phyloP scores from a whole-genome alignment of 352 stramenopile genomes.

The Globisporangium splendens region DNA sequence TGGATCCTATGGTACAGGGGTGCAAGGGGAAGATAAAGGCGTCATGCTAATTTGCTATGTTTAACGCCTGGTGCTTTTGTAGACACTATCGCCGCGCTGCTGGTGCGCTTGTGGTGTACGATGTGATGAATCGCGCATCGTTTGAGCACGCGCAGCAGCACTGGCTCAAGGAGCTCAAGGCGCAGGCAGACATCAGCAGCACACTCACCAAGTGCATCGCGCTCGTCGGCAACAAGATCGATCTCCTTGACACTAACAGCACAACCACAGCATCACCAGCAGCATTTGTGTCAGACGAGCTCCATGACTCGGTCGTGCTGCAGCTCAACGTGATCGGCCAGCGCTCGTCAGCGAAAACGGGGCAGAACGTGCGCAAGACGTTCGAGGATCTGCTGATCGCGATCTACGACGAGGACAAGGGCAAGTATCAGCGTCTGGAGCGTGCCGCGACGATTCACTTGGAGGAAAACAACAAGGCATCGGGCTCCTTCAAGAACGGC shows the following conservation, averaged over 20 bases:
- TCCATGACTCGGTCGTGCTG: slow-evolving; percentile 38
- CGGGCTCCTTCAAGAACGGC: not conserved
- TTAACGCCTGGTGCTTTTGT: too few relatives aligned
- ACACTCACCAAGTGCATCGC: slow-evolving; percentile 65
- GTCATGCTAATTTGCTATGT: too few relatives aligned
- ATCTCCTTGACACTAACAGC: slow-evolving; percentile 25
- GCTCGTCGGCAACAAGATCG: slow-evolving; percentile 79
- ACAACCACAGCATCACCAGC: slow-evolving; percentile 7
- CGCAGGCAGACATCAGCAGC: slow-evolving; percentile 53
- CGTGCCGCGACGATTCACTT: slow-evolving; percentile 34
- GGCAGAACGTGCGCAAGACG: slow-evolving; percentile 52
- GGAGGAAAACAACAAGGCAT: slow-evolving; percentile 14
- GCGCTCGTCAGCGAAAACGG: slow-evolving; percentile 69
- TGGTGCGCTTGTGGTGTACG: slow-evolving; percentile 72
- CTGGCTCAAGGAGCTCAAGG: slow-evolving; percentile 77
- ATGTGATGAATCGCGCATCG: slow-evolving; percentile 54
- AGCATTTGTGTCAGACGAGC: slow-evolving; percentile 27
- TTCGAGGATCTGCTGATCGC: slow-evolving; percentile 74
- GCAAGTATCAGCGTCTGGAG: slow-evolving; percentile 34
- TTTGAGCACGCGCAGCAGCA: slow-evolving; percentile 72
- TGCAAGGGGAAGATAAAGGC: too few relatives aligned
- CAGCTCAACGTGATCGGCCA: slow-evolving; percentile 44
- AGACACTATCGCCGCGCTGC: slow-evolving; percentile 75
- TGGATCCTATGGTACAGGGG: too few relatives aligned
- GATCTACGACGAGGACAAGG: slow-evolving; percentile 65